Evolutionary conservation across 2,329 filamentous ascomycete species (phyloP), one percentile per base, ranked within the genome.

Genomic region (Epicoccum sorghinum): DNA sequence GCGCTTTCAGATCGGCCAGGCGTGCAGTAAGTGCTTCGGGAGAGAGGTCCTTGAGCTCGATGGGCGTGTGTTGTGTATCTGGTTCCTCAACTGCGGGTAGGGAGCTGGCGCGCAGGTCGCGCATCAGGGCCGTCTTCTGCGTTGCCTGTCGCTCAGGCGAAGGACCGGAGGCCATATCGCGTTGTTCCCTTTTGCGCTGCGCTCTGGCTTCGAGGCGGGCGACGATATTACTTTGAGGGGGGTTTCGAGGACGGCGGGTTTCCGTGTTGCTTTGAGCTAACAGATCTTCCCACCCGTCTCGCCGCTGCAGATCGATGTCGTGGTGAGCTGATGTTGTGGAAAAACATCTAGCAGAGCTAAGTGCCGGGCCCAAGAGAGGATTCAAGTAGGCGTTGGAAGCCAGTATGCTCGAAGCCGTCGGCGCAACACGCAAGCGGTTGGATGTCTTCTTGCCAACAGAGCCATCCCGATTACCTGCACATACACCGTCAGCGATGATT

Each of bases 401-500:
- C 27, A 48, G 37, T 1, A 57, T 22, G 7, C 29, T 24, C 14
- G 35, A 30, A 5, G 44, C 48, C 24, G 46, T 37, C 3, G n/a
- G 9, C 30, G 24, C 24, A 18, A 41, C n/a, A 4, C 6, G n/a
- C 25, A 4, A 13, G 25, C 2, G 38, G n/a, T 9, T n/a, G 14
- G 22, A 12, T 25, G n/a, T n/a, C 27, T 8, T 46, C 24, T 32
- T 30, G 23, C 3, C 24, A 2, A 14, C 30, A 24, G 18, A 37
- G 5, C n/a, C 22, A 29, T 23, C 36, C 32, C 23, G 25, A 27
- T 32, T 37, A 36, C 62, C 68, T 71, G 18, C 18, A 18, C 18
- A 48, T 37, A 42, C 13, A 25, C 45, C 35, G 61, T 71, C 49
- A 71, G 69, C 60, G 47, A 39, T 36, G 47, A n/a, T 62, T 61